Base-by-base conservation (phyloP, 202 grass and related monocot genomes). In the Setaria italica region DNA sequence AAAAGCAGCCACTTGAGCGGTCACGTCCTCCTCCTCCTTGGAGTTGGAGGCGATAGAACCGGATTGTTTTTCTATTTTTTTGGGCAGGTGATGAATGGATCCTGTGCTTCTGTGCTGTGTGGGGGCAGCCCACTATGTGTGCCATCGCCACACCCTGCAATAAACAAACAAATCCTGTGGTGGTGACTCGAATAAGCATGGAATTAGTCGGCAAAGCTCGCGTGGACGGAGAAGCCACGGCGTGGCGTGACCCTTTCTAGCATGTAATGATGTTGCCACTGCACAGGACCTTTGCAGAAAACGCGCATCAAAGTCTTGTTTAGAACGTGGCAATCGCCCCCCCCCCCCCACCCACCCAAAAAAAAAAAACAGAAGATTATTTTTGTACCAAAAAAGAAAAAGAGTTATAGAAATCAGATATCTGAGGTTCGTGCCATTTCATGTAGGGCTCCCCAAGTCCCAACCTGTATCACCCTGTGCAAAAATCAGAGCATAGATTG, bases 71-170 rank as follows among this genome's bases (percentile, higher is more conserved):
- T 19, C 33, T 32, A 14, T 32, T 5, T 62, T 32, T 29, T 4
- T 11, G 3, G 0, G 48, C 29, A 33, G 45, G 77, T 55, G 59
- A 56, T 57, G 58, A 67, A 59, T 48, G 43, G 42, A 30, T 42
- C n/a, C 54, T 63, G 60, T 32, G 55, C 4, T 86, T 80, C 67
- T 75, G 67, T 84, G 84, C 74, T 83, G 43, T 19, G 88, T 87
- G 74, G 88, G 84, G 88, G 11, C 58, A 83, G 74, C 41, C 74
- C 67, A 79, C 79, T 73, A 57, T 65, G 51, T 5, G 35, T 37
- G 42, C 32, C 54, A 15, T 11, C 3, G 15, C 63, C 63, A 17
- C 34, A 12, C n/a, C n/a, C 41, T 3, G 4, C 6, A 43, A 60
- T 70, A 53, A 25, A 74, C 42, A 67, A 74, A 60, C 6, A 17